phyloP scores from a whole-genome alignment of 345 rosid genomes.

The Camelina laxa region DNA sequence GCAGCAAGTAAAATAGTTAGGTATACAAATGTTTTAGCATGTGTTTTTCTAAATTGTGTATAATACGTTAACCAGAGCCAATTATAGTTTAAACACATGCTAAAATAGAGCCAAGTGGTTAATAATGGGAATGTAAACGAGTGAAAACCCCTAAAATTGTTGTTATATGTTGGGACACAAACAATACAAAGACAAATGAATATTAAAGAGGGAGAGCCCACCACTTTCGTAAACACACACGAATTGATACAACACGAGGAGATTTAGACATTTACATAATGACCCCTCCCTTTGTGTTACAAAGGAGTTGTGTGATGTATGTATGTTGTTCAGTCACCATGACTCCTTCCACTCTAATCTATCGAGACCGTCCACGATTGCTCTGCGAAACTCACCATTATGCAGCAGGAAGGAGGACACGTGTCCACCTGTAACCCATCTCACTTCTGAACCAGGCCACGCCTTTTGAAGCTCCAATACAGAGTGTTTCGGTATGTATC shows the following conservation, averaged over 20 bases:
- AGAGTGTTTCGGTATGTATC: slow-evolving; percentile 94
- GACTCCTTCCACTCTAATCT: slow-evolving; percentile 88
- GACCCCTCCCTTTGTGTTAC: slow-evolving; percentile 5
- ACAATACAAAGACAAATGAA: slow-evolving; percentile 11
- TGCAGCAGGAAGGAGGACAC: slow-evolving; percentile 90
- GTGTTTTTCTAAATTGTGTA: not conserved
- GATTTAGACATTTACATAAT: slow-evolving; percentile 36
- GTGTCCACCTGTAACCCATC: slow-evolving; percentile 99
- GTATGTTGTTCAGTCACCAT: slow-evolving; percentile 42
- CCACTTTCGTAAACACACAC: not conserved
- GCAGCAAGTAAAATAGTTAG: not conserved
- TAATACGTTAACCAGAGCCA: not conserved
- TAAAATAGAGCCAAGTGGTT: not conserved
- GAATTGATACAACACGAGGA: slow-evolving; percentile 28
- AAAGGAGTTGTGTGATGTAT: not conserved
- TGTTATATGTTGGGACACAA: slow-evolving; percentile 11
- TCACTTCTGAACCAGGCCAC: slow-evolving; percentile 99
- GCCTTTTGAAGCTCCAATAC: slow-evolving; percentile 96
- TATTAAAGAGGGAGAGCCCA: not conserved
- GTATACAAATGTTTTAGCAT: not conserved
- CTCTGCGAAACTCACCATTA: slow-evolving; percentile 79
- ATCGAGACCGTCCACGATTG: slow-evolving; percentile 76
- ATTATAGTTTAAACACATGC: not conserved
- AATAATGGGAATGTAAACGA: slow-evolving; percentile 12
- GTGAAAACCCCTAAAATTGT: not conserved